Base-by-base conservation (phyloP, 768 basidiomycete species). In the Pisolithus sp. region DNA sequence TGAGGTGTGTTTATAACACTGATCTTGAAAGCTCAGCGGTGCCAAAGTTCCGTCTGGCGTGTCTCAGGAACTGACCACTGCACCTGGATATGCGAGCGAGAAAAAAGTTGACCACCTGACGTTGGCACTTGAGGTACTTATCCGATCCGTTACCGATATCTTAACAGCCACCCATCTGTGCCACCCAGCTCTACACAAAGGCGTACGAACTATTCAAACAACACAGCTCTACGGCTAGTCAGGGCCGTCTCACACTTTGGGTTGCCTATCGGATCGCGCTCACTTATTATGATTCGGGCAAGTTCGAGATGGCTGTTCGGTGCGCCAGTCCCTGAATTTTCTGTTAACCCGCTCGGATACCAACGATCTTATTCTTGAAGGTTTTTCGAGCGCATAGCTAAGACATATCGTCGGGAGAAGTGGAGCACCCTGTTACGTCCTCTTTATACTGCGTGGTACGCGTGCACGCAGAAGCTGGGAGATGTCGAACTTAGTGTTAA, bases 141-240 rank as follows among this genome's bases (percentile, higher is more conserved):
- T 21, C 9, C 18, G 1, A 21, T 23, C 3, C 13, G 48, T 8
- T 28, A 18, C 53, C 24, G 61, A 41, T 46, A 21, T 50, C 20
- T 18, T 46, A n/a, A 53, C 41, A 37, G 44, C 41, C 52, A 12
- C 18, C 54, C 28, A 39, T 4, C 17, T 21, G n/a, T 31, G 42
- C 50, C 21, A 6, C 24, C 6, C 23, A 94, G 91, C 76, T 99
- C 2, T 94, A 93, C 63, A 96, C 92, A 7, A 93, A 94, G 62
- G 77, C 96, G 2, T 98, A 99, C 68, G 91, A 95, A 58, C 66
- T 93, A 10, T 92, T 96, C 74, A 97, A 95, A 71, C 85, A 82
- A 58, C 79, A 89, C 60, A 74, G 71, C 40, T 68, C 78, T 1
- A 57, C 71, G 34, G 61, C 70, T 18, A 78, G 76, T n/a, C 89